Evolutionary conservation across 164 flowering plant species (phyloP).

Genomic region (Santalum album): DNA sequence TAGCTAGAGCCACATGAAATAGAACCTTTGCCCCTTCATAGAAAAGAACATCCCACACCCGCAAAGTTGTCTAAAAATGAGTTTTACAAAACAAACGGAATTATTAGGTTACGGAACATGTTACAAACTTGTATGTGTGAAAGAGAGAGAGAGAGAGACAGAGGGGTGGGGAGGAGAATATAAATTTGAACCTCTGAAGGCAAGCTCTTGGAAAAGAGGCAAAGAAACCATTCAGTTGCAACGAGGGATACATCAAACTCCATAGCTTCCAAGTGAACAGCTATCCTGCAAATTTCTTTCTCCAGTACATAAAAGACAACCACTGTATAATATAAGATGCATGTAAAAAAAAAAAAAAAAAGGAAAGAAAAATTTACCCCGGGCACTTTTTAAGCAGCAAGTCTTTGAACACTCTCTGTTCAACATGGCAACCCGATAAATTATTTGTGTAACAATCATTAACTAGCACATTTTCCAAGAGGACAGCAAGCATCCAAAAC

Average conservation of each 20-base stretch:
- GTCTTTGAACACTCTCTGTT: conserved; percentile 88
- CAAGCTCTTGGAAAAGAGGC: conserved; percentile 92
- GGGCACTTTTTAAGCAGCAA: conserved; percentile 73
- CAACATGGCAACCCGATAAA: conserved; percentile 94
- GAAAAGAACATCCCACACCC: conserved; percentile 98
- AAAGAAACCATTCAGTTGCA: conserved; percentile 92
- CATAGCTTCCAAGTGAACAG: conserved; percentile 72
- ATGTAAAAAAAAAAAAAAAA: neutral
- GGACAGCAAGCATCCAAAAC: conserved; percentile 95
- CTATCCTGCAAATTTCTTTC: conserved; percentile 50
- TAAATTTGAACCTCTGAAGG: conserved; percentile 75
- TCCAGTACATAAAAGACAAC: conserved; percentile 1
- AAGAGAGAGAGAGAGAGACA: neutral
- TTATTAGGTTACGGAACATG: neutral
- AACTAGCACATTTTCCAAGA: conserved; percentile 81
- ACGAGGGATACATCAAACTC: conserved; percentile 95
- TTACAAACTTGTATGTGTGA: no score
- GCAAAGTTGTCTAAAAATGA: conserved; percentile 68
- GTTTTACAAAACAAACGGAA: neutral
- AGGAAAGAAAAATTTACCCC: conserved; percentile 31
- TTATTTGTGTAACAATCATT: conserved; percentile 86
- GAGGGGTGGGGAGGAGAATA: no score
- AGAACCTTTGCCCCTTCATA: conserved; percentile 85
- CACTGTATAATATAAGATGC: neutral
- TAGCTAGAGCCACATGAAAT: conserved; percentile 84